Percentiles rank a stretch among this genome's conserved stretches.
Evolutionary conservation across 768 basidiomycete species (phyloP).

Genomic region (Phaeotremella fagi): DNA sequence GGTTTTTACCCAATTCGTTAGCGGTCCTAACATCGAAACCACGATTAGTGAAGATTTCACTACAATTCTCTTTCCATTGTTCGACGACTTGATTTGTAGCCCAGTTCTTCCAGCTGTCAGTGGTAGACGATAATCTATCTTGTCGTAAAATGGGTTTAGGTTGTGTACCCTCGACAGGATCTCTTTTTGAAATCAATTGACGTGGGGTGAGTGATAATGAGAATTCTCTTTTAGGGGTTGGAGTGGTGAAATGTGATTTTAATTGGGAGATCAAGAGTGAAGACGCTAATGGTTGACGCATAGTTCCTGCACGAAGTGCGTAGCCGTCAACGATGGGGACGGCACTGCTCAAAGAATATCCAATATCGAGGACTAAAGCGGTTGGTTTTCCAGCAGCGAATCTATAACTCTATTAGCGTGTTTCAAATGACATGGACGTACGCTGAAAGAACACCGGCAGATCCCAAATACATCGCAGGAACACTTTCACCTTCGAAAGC

Average conservation of each 20-base stretch:
- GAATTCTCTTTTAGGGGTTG: slow-evolving; percentile 51
- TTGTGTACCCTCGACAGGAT: slow-evolving; percentile 66
- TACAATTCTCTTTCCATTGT: slow-evolving; percentile 86
- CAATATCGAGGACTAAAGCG: slow-evolving; percentile 92
- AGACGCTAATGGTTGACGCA: slow-evolving; percentile 50
- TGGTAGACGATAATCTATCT: slow-evolving; percentile 67
- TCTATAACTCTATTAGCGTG: slow-evolving; percentile 51
- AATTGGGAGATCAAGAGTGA: slow-evolving; percentile 68
- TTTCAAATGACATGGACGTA: slow-evolving; percentile 50
- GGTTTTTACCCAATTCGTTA: slow-evolving; percentile 20
- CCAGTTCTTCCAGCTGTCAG: slow-evolving; percentile 75
- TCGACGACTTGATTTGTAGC: slow-evolving; percentile 78
- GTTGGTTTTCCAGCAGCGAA: slow-evolving; percentile 96
- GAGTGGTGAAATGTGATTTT: slow-evolving; percentile 58
- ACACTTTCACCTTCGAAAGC: slow-evolving; percentile 85
- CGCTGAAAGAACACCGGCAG: slow-evolving; percentile 90
- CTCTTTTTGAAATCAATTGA: slow-evolving; percentile 72
- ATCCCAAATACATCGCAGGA: slow-evolving; percentile 94
- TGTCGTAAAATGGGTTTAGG: slow-evolving; percentile 69
- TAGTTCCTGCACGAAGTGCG: slow-evolving; percentile 91
- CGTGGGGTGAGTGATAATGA: slow-evolving; percentile 72
- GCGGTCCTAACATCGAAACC: slow-evolving; percentile 37
- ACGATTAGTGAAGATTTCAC: slow-evolving; percentile 57
- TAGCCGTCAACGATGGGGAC: slow-evolving; percentile 97
- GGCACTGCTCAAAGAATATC: slow-evolving; percentile 80